Conservation (phyloP, 345 rosid genomes). For the Corchorus olitorius region DNA sequence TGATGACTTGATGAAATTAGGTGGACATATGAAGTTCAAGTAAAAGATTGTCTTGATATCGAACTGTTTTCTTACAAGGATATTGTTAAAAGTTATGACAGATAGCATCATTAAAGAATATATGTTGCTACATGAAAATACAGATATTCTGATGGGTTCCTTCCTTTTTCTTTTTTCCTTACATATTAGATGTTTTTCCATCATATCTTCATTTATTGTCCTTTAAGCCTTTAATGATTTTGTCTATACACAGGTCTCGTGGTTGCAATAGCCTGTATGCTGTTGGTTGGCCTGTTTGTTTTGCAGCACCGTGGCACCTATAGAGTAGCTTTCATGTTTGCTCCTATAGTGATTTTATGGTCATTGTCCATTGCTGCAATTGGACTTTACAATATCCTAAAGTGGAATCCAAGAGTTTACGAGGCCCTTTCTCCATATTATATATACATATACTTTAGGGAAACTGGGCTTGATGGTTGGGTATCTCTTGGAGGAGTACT, state of each 20-base stretch:
- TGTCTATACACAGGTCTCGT: slow-evolving; percentile 56
- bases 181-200: neutral
- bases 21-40: slow-evolving; percentile 3
- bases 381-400: slow-evolving; percentile 73
- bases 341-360: slow-evolving; percentile 85
- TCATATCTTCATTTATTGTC: slow-evolving; percentile 1
- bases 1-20: slow-evolving; percentile 10
- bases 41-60: neutral
- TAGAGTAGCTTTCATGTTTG: slow-evolving; percentile 67
- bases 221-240: slow-evolving; percentile 28
- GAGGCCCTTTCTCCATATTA: slow-evolving; percentile 85
- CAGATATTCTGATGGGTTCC: neutral
- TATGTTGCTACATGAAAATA: neutral
- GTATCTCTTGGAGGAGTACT: slow-evolving; percentile 81
- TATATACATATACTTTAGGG: slow-evolving; percentile 61
- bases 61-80: neutral
- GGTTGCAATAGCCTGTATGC: slow-evolving; percentile 59
- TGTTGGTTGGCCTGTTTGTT: slow-evolving; percentile 86
- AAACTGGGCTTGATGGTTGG: slow-evolving; percentile 84
- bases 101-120: neutral
- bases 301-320: slow-evolving; percentile 86
- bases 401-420: slow-evolving; percentile 80
- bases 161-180: slow-evolving; percentile 17
- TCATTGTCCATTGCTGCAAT: slow-evolving; percentile 58
- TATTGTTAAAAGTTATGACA: neutral